A percentile compares a stretch with the other conserved stretches of the same genome.
These are phyloP conservation scores for Helotiales sp. DNA, from an alignment of 2,329 filamentous ascomycete genomes.

Conservation along the genomic window DNA sequence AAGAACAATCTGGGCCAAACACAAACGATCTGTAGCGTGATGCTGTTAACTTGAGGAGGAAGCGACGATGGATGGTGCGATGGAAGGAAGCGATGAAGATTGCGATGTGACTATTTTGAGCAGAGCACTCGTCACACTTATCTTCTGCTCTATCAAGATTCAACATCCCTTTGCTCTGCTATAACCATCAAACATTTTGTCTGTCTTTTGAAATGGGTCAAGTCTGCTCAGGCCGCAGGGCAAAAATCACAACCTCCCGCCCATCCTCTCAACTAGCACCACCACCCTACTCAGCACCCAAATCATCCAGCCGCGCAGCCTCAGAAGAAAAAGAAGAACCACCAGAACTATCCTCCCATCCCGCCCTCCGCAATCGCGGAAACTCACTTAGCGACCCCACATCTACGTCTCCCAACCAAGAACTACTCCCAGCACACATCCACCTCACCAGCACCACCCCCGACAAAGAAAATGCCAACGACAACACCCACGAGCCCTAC, in stretches of 20 bases:
- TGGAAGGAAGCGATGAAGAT: no score
- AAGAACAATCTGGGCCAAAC: constrained; percentile 3
- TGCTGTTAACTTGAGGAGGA: neutral
- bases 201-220: constrained; percentile 3
- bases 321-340: constrained; percentile 9
- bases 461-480: neutral
- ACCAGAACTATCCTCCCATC: constrained; percentile 7
- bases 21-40: neutral
- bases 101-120: no score
- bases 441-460: neutral
- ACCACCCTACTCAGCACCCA: constrained; percentile 1
- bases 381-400: no score
- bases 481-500: neutral
- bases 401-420: neutral
- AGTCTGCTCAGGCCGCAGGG: neutral
- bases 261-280: neutral
- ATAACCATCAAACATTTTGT: no score
- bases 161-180: no score
- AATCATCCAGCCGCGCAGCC: neutral
- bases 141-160: no score
- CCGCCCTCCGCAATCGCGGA: neutral
- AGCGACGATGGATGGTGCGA: neutral
- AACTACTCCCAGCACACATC: neutral
- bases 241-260: neutral
- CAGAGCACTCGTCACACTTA: no score